These are phyloP conservation scores for Conticribra weissflogii DNA, from an alignment of 108 stramenopile genomes.

Conservation along the genomic window DNA sequence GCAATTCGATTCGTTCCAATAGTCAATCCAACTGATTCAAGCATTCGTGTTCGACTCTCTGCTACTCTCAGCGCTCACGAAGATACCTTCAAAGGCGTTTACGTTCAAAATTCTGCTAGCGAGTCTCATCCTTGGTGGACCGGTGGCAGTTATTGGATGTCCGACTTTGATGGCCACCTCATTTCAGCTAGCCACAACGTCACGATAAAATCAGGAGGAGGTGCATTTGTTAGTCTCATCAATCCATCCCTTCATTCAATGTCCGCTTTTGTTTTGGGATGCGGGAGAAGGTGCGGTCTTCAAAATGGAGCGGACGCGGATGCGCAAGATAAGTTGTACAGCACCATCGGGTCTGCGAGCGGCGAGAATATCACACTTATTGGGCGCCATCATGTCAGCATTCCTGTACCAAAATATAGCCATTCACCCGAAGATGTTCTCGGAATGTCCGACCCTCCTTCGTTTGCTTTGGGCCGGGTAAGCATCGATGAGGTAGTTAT, in stretches of 20 bases:
- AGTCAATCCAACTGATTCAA: constrained; percentile 70
- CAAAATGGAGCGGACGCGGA: constrained; percentile 40
- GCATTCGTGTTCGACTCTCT: constrained; percentile 66
- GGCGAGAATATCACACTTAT: constrained; percentile 55
- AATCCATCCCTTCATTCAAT: constrained; percentile 72
- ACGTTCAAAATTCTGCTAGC: constrained; percentile 30
- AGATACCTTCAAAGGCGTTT: constrained; percentile 9
- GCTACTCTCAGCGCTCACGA: constrained; percentile 29
- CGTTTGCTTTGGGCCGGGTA: constrained; percentile 69
- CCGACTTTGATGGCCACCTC: constrained; percentile 63
- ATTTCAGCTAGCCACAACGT: constrained; percentile 78
- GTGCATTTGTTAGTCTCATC: constrained; percentile 64
- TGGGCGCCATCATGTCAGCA: constrained; percentile 43
- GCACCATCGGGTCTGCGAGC: constrained; percentile 76
- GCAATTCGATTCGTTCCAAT: constrained; percentile 46
- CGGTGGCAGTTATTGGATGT: constrained; percentile 65
- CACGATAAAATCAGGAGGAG: constrained; percentile 64
- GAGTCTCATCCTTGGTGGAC: constrained; percentile 68
- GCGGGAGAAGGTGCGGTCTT: constrained; percentile 70
- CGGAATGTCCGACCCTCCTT: constrained; percentile 46
- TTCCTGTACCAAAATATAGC: constrained; percentile 4
- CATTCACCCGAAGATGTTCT: constrained; percentile 21
- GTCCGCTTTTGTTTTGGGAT: constrained; percentile 69
- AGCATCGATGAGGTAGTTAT: constrained; percentile 70
- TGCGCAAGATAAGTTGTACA: constrained; percentile 43